phyloP scores from a whole-genome alignment of 495 filamentous ascomycete genomes.

The Mytilinidion resinicola region DNA sequence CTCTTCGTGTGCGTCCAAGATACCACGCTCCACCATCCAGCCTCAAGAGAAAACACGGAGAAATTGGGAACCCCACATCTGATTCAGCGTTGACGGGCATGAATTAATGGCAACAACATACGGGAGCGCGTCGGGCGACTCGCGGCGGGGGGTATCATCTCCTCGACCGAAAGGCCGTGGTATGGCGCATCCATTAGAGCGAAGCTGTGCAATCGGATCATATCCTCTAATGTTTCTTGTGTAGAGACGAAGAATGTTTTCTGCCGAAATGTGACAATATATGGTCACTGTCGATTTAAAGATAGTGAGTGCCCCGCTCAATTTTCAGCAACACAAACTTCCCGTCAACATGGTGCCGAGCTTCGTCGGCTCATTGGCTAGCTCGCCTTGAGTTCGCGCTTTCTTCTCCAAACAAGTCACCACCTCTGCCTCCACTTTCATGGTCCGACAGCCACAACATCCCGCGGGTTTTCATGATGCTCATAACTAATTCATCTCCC shows the following conservation, averaged over 20 bases:
- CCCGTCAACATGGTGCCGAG: background rate
- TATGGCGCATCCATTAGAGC: conserved; percentile 33
- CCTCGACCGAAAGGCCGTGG: conserved; percentile 60
- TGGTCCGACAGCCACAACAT: too few relatives aligned
- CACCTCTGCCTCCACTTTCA: too few relatives aligned
- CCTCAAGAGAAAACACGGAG: too few relatives aligned
- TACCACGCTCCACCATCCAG: too few relatives aligned
- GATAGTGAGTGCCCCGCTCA: conserved; percentile 38
- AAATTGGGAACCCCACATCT: too few relatives aligned
- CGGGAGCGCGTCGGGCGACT: conserved; percentile 25
- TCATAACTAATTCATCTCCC: background rate
- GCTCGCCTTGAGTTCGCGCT: too few relatives aligned
- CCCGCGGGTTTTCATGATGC: too few relatives aligned
- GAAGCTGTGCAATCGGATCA: conserved; percentile 1
- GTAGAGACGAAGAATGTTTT: conserved; percentile 66
- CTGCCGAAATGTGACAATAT: conserved; percentile 90
- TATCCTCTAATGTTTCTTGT: background rate
- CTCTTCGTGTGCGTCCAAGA: too few relatives aligned
- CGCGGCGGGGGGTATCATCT: conserved; percentile 39
- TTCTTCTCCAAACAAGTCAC: too few relatives aligned
- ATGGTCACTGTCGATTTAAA: conserved; percentile 87
- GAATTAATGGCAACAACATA: conserved; percentile 27
- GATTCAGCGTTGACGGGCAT: too few relatives aligned
- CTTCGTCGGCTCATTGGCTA: conserved; percentile 3
- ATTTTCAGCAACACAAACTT: too few relatives aligned